Evolutionary conservation across 164 flowering plant genomes (phyloP).

Genomic region (Pachysandra terminalis): DNA sequence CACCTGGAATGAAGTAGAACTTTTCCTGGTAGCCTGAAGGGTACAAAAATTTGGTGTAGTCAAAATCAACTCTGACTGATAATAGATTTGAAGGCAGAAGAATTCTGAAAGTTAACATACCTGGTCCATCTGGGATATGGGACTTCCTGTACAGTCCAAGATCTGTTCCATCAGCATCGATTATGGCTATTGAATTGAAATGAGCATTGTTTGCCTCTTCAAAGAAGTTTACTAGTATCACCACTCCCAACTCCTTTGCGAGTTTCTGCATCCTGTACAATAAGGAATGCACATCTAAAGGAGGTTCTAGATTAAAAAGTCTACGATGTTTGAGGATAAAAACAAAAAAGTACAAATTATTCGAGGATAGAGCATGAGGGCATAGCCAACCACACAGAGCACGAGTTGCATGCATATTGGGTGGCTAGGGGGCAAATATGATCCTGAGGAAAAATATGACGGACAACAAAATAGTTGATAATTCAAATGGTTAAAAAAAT

Average conservation of each 20-base stretch:
- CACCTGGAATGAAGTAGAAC: conserved; percentile 97
- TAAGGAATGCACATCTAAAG: background rate
- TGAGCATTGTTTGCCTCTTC: conserved; percentile 98
- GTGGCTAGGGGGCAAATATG: too few species aligned
- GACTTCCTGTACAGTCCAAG: conserved; percentile 95
- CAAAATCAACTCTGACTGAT: background rate
- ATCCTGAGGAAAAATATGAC: too few species aligned
- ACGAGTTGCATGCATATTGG: too few species aligned
- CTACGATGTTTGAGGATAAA: too few species aligned
- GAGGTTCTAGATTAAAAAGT: too few species aligned
- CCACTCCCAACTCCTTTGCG: conserved; percentile 93
- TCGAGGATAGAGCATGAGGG: too few species aligned
- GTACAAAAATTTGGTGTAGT: conserved; percentile 3
- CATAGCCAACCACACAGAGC: too few species aligned
- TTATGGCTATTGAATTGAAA: conserved; percentile 89
- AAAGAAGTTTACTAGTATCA: conserved; percentile 95
- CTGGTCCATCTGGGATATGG: conserved; percentile 98
- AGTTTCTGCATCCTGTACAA: conserved; percentile 79
- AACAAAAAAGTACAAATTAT: too few species aligned
- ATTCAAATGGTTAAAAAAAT: background rate
- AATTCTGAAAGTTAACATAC: conserved; percentile 25
- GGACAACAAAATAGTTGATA: too few species aligned
- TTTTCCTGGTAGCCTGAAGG: conserved; percentile 92
- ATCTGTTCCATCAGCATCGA: conserved; percentile 96
- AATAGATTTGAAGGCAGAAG: background rate